Conservation (phyloP, 345 rosid genomes). For the Eucalyptus polybractea region DNA sequence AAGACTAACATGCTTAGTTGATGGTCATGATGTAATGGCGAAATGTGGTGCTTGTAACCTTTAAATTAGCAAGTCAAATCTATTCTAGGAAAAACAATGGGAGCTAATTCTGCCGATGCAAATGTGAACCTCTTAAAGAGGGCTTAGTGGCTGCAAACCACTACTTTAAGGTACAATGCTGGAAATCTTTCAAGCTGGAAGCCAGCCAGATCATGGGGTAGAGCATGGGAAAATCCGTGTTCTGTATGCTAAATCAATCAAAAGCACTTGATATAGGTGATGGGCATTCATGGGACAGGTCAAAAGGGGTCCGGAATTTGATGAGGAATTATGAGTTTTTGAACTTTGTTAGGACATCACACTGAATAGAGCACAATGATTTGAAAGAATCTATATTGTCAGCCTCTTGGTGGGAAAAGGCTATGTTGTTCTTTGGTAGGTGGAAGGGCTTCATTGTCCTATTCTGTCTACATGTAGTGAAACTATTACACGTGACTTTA, state of each 20-base stretch:
- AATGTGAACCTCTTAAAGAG: not conserved
- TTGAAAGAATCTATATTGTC: not conserved
- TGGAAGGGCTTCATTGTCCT: not conserved
- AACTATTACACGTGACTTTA: not conserved
- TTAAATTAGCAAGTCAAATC: not conserved
- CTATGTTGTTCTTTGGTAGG: not conserved
- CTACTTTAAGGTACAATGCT: not conserved
- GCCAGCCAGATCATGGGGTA: not conserved
- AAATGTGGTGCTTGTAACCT: not conserved
- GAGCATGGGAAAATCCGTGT: not conserved
- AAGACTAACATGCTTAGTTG: not conserved
- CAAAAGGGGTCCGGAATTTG: not conserved
- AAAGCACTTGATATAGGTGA: not conserved
- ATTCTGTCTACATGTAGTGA: not conserved
- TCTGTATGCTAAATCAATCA: not conserved
- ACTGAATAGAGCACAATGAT: not conserved
- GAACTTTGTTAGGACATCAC: not conserved
- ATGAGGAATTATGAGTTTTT: not conserved
- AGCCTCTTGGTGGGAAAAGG: not conserved
- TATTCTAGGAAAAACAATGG: not conserved
- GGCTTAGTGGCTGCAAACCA: not conserved
- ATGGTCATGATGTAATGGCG: not conserved
- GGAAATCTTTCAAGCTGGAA: not conserved
- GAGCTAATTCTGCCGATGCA: not conserved
- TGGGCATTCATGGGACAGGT: not conserved